Conservation (phyloP, 148 eudicot genomes). For the Rheum nobile region DNA sequence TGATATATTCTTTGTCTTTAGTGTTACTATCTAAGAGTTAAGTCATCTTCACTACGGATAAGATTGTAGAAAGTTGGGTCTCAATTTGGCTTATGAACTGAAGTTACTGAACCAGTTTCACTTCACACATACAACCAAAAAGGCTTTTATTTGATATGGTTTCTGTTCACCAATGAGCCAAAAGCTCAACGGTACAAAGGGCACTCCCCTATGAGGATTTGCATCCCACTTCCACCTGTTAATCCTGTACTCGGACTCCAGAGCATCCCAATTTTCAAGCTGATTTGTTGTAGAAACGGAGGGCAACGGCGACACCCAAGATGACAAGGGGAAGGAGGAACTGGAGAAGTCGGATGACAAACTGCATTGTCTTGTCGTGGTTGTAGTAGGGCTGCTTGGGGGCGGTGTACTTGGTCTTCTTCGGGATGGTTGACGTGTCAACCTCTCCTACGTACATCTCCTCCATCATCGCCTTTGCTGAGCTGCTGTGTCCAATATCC, state of each 20-base stretch:
- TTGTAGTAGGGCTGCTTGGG: slow-evolving; percentile 63
- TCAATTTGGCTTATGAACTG: neutral
- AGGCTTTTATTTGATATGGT: neutral
- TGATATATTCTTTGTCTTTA: neutral
- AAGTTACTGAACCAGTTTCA: neutral
- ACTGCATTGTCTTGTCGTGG: slow-evolving; percentile 69
- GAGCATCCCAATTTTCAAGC: slow-evolving; percentile 15
- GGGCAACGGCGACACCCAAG: slow-evolving; percentile 50
- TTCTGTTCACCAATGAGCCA: neutral
- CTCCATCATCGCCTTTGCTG: slow-evolving; percentile 74
- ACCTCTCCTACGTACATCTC: slow-evolving; percentile 70
- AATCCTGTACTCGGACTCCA: neutral
- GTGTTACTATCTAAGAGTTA: neutral
- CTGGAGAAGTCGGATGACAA: slow-evolving; percentile 64
- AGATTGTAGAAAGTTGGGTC: neutral
- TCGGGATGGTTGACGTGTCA: slow-evolving; percentile 57
- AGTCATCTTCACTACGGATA: neutral
- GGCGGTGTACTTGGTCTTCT: slow-evolving; percentile 40
- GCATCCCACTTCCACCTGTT: neutral
- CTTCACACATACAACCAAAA: neutral
- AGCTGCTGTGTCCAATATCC: slow-evolving; percentile 81
- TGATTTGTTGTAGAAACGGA: slow-evolving; percentile 64
- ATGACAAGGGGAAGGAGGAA: slow-evolving; percentile 24
- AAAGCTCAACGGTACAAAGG: neutral
- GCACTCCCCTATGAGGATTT: neutral